Evolutionary conservation across 148 eudicot genomes (phyloP).

Genomic region (Diospyros lotus): DNA sequence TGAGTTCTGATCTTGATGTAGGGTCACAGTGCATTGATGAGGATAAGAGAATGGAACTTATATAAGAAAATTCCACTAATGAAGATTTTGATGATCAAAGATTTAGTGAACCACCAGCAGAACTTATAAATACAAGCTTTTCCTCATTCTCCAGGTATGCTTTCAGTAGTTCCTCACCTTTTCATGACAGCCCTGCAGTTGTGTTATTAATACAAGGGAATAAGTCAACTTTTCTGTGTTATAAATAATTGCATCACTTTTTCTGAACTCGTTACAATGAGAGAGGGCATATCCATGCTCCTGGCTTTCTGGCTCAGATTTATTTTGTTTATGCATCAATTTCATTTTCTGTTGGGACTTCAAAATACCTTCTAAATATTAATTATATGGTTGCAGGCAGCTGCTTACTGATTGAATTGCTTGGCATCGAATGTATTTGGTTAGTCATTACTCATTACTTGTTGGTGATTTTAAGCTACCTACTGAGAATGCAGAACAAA

Average conservation of each 20-base stretch:
- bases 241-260: neutral
- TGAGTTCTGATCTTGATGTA: constrained; percentile 61
- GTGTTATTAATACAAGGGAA: neutral
- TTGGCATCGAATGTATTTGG: neutral
- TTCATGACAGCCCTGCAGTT: neutral
- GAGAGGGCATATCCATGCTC: neutral
- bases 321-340: neutral
- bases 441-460: neutral
- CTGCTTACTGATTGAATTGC: neutral
- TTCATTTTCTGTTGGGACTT: neutral
- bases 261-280: neutral
- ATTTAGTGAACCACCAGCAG: constrained; percentile 38
- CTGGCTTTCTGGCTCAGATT: neutral
- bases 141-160: constrained; percentile 31
- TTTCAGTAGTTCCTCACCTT: neutral
- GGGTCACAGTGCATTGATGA: constrained; percentile 40
- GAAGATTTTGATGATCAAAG: constrained; percentile 51
- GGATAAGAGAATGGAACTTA: constrained; percentile 29
- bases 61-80: constrained; percentile 41
- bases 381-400: neutral
- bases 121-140: constrained; percentile 25
- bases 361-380: neutral
- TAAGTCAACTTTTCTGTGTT: neutral
- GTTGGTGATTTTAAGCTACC: neutral
- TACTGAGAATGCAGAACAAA: neutral